Base-by-base conservation (phyloP, 306 rosid species). In the Trifolium pratense region DNA sequence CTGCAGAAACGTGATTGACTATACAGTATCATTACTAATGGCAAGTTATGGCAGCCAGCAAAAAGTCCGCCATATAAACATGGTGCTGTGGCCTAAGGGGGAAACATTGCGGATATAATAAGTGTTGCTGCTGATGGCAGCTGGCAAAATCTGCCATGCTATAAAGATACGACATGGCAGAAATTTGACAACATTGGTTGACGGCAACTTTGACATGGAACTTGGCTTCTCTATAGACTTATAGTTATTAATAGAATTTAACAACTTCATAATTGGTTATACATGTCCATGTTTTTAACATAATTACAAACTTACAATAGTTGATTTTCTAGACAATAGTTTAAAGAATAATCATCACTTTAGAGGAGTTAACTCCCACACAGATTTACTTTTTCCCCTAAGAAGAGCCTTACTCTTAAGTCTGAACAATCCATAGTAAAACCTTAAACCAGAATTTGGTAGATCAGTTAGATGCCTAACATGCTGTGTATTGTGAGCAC, bases 341-440 rank as follows among this genome's bases (percentile, higher is more conserved):
- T 25, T 26, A 58, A 57, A n/a, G 21, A 62, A 31, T 46, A 25
- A 17, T 58, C 52, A 43, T 72, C 26, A 39, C 55, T 58, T 36
- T 34, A 25, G 45, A 40, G 12, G 13, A 23, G 36, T 61, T 20
- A 57, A 55, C 42, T 42, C 67, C 70, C 59, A 49, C 71, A 45
- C 9, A 60, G 63, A 56, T 56, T 39, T 29, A 16, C 17, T 7
- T 36, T 4, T 9, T 6, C 23, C 39, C 53, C 59, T 4, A 34
- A 62, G 14, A 36, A 25, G 42, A 29, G 58, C 15, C 39, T 0
- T 6, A 65, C 26, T 7, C 18, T 58, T 6, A 49, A 49, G 21
- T 49, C 71, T 70, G 56, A 64, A 56, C 71, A 61, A 65, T 20
- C 34, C 62, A 43, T 32, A 45, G 43, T 15, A 78, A 73, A 52